Conservation (phyloP, 306 rosid species). For the Prunus salicina region DNA sequence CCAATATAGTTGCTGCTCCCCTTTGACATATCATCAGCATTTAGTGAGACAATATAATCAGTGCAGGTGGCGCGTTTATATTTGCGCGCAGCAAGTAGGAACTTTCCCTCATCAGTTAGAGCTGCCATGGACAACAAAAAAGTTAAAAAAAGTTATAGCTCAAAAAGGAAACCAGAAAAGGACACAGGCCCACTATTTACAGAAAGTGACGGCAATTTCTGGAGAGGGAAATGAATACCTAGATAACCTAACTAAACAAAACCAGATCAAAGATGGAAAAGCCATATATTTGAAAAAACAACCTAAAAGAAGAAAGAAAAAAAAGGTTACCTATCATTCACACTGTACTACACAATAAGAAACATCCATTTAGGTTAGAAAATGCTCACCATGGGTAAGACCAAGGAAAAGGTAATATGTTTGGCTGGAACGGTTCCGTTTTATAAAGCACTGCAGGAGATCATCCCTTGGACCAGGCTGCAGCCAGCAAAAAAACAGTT, state of each 20-base stretch:
- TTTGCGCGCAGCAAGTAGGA: constrained; percentile 94
- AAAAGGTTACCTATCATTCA: background rate
- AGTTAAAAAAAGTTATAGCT: constrained; percentile 7
- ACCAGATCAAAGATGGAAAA: constrained; percentile 1
- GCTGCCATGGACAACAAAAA: constrained; percentile 41
- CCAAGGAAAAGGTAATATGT: constrained; percentile 74
- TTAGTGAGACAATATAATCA: constrained; percentile 73
- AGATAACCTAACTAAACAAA: constrained; percentile 12
- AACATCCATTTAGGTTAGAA: background rate
- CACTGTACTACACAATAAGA: background rate
- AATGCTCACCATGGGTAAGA: constrained; percentile 58
- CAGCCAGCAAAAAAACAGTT: constrained; percentile 22
- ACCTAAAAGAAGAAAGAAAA: background rate
- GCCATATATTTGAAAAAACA: background rate
- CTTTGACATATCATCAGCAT: constrained; percentile 73
- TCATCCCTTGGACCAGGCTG: constrained; percentile 98
- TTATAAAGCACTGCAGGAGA: constrained; percentile 82
- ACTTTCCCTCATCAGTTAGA: constrained; percentile 73
- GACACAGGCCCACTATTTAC: background rate
- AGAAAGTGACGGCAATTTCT: constrained; percentile 1
- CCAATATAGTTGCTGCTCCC: constrained; percentile 86
- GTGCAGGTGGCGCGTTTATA: constrained; percentile 91
- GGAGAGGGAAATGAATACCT: background rate
- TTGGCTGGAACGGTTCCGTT: constrained; percentile 80
- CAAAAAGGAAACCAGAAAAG: constrained; percentile 18